Evolutionary conservation across 768 basidiomycete genomes (phyloP).

Genomic region (Boletus fagicola): DNA sequence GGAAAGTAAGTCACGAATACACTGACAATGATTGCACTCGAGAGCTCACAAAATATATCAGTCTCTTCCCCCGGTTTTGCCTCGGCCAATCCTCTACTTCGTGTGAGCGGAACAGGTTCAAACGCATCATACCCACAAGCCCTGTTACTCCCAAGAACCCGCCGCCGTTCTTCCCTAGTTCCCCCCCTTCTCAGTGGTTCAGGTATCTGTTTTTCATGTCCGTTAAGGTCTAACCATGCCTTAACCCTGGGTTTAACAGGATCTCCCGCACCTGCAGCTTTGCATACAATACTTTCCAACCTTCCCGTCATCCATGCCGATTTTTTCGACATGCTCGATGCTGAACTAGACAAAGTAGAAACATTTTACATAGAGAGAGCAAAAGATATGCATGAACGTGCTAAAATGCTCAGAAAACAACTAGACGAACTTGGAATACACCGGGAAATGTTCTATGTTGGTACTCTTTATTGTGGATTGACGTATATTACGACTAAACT

Average conservation of each 20-base stretch:
- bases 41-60: not conserved
- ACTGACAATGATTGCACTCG: not conserved
- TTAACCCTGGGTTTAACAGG: constrained; percentile 8
- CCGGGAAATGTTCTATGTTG: constrained; percentile 55
- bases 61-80: constrained; percentile 16
- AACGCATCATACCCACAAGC: not conserved
- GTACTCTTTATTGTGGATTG: constrained; percentile 16
- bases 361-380: constrained; percentile 76
- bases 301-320: constrained; percentile 59
- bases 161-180: not conserved
- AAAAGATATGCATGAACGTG: constrained; percentile 53
- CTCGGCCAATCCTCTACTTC: constrained; percentile 6
- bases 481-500: not conserved
- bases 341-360: constrained; percentile 82
- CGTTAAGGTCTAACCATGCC: not conserved
- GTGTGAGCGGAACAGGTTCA: not conserved
- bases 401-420: constrained; percentile 57
- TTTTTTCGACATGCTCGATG: constrained; percentile 79
- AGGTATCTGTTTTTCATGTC: constrained; percentile 8
- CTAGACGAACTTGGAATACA: constrained; percentile 74
- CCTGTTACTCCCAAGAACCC: not conserved
- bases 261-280: constrained; percentile 30
- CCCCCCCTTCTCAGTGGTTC: constrained; percentile 3
- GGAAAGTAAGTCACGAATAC: constrained; percentile 11
- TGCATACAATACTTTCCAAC: constrained; percentile 49